phyloP scores from a whole-genome alignment of 2,329 filamentous ascomycete genomes.

The Nigrograna mackinnonii region DNA sequence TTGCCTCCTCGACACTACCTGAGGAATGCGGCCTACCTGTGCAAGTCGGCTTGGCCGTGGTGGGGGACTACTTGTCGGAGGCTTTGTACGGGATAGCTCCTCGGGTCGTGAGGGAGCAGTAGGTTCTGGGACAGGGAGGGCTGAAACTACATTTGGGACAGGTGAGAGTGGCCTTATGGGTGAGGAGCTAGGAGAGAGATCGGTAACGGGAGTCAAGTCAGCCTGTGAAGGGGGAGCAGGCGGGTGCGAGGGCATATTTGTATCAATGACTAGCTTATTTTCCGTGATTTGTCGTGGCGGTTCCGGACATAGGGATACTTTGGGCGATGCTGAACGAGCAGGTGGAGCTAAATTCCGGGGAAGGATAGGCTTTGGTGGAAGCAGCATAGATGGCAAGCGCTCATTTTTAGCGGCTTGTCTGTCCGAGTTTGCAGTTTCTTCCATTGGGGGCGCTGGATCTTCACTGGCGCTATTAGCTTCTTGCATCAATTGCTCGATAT shows the following conservation, averaged over 20 bases:
- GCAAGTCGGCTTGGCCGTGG: constrained; percentile 67
- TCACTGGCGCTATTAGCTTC: constrained; percentile 41
- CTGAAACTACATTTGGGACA: constrained; percentile 1
- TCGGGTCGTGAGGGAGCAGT: too few species aligned
- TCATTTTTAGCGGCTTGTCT: constrained; percentile 27
- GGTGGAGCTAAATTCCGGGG: constrained; percentile 25
- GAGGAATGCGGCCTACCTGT: constrained; percentile 84
- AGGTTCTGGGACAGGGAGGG: not conserved
- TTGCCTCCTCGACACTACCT: constrained; percentile 69
- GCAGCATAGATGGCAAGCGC: constrained; percentile 41
- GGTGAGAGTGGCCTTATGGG: constrained; percentile 23
- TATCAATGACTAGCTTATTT: constrained; percentile 22
- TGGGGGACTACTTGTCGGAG: constrained; percentile 26
- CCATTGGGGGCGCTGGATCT: constrained; percentile 13
- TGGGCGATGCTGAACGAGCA: constrained; percentile 39
- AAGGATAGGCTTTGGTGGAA: constrained; percentile 40
- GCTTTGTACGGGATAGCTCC: constrained; percentile 17
- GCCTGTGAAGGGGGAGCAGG: constrained; percentile 16
- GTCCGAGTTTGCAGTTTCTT: constrained; percentile 21
- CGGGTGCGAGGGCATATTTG: constrained; percentile 8
- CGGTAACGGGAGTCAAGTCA: constrained; percentile 36
- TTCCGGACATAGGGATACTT: constrained; percentile 34
- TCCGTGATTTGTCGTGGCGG: constrained; percentile 17
- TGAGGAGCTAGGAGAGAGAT: constrained; percentile 35
- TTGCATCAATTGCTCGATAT: constrained; percentile 52